Evolutionary conservation across 2,329 filamentous ascomycete species (phyloP), one percentile per base, ranked within the genome.

Genomic region (Sporothrix brasiliensis): DNA sequence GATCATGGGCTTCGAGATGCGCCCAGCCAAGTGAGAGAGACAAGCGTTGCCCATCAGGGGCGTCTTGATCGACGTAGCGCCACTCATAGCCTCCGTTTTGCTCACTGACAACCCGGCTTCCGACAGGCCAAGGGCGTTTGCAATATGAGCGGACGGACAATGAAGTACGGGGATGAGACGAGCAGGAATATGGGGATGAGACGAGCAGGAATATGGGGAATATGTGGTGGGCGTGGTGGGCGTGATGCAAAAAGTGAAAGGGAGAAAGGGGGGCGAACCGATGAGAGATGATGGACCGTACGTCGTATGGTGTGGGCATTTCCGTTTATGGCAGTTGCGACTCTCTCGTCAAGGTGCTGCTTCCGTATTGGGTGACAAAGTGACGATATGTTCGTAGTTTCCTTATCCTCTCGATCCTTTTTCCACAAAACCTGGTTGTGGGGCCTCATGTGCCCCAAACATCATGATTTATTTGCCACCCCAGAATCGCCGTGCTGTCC

Each of bases 391-490:
- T 13, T n/a, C 44, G 61, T 44, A 14, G 24, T n/a, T 63, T 47
- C 56, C n/a, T 61, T 44, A 44, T 44, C 19, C 39, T 44, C 41
- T 21, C 39, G 11, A 27, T 4, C 58, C 39, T 63, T 10, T 16
- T 39, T 27, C 21, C n/a, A 16, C 58, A 63, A 27, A 66, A 52
- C 61, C 24, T 34, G 61, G 44, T 21, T 66, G 44, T 9, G 44
- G 49, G 60, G 52, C n/a, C 66, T 68, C 34, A 7, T 34, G 34
- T 34, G 6, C 66, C 52, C 52, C 66, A 58, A 67, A 52, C 49
- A 53, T 52, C 27, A n/a, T 14, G 21, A 47, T 54, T 27, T 5
- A 24, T 66, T 53, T 65, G 47, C 63, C 63, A 66, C 63, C 47
- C 63, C 27, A 41, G 61, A 50, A 27, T 39, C 21, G 21, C 39